These are phyloP conservation scores for Penicillium steckii DNA, from an alignment of 495 filamentous ascomycete species.

Conservation along the genomic window DNA sequence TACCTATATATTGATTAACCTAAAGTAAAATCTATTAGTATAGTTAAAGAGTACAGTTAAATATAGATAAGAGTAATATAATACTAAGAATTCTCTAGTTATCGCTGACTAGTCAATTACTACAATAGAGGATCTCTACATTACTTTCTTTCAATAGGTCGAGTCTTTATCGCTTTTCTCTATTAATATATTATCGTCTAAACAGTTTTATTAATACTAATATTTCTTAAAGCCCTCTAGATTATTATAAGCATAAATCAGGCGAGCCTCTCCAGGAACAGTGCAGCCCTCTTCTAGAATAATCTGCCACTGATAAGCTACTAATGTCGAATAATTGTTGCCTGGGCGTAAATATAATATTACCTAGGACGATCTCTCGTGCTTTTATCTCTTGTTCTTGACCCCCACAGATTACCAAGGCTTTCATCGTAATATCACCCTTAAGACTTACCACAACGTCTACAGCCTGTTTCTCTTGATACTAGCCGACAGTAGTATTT, in stretches of 20 bases:
- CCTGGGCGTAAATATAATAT: constrained; percentile 76
- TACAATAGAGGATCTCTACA: constrained; percentile 59
- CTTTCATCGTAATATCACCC: constrained; percentile 82
- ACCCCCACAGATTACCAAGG: constrained; percentile 69
- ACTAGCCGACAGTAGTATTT: constrained; percentile 80
- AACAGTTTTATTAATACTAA: constrained; percentile 60
- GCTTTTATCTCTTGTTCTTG: constrained; percentile 70
- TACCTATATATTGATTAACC: constrained; percentile 75
- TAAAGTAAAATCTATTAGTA: no score
- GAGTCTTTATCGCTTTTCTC: constrained; percentile 60
- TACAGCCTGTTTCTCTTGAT: constrained; percentile 83
- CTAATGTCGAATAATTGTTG: no score
- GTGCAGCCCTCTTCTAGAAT: constrained; percentile 78
- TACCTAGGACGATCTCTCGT: constrained; percentile 76
- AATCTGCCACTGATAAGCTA: no score
- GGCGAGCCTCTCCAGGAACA: constrained; percentile 69
- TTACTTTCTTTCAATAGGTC: no score
- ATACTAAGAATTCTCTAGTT: constrained; percentile 75
- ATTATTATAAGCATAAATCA: constrained; percentile 73
- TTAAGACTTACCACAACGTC: constrained; percentile 79
- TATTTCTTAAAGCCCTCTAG: constrained; percentile 71
- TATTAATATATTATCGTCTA: constrained; percentile 58
- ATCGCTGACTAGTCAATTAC: constrained; percentile 74
- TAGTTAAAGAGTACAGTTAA: no score
- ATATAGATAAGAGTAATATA: no score